phyloP scores from a whole-genome alignment of 306 rosid genomes.

The Sindora glabra region DNA sequence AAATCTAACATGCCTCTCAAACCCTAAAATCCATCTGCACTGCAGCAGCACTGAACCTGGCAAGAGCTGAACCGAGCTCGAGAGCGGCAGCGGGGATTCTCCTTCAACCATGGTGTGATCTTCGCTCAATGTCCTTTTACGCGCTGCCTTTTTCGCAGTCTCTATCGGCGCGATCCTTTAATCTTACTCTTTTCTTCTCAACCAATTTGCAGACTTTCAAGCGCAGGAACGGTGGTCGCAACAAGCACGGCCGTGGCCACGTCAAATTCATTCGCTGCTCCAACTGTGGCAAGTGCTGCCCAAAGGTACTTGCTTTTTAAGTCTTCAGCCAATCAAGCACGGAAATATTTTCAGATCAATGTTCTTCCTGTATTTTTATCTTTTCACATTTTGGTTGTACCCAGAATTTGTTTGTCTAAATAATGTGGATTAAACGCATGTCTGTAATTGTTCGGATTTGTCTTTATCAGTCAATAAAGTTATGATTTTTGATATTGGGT shows the following conservation, averaged over 20 bases:
- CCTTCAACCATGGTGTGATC: conserved; percentile 26
- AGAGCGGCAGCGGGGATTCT: not conserved
- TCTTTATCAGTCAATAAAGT: not conserved
- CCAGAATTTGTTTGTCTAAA: not conserved
- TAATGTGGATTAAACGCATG: too few species aligned
- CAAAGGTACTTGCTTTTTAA: conserved; percentile 42
- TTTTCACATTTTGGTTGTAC: not conserved
- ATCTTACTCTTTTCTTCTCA: not conserved
- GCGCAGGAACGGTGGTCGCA: conserved; percentile 92
- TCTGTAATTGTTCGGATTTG: not conserved
- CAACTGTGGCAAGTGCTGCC: conserved; percentile 95
- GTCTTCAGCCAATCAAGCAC: too few species aligned
- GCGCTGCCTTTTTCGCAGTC: not conserved
- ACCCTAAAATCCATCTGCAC: not conserved
- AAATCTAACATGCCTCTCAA: not conserved
- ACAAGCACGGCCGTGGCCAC: conserved; percentile 96
- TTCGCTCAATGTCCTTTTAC: not conserved
- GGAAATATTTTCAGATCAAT: too few species aligned
- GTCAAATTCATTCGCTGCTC: conserved; percentile 86
- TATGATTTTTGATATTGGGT: not conserved
- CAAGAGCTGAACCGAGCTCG: too few species aligned
- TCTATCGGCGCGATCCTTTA: not conserved
- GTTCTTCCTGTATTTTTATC: not conserved
- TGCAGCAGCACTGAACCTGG: not conserved
- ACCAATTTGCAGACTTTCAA: conserved; percentile 63